phyloP scores from a whole-genome alignment of 257 asterid species.

The Handroanthus guayacan region DNA sequence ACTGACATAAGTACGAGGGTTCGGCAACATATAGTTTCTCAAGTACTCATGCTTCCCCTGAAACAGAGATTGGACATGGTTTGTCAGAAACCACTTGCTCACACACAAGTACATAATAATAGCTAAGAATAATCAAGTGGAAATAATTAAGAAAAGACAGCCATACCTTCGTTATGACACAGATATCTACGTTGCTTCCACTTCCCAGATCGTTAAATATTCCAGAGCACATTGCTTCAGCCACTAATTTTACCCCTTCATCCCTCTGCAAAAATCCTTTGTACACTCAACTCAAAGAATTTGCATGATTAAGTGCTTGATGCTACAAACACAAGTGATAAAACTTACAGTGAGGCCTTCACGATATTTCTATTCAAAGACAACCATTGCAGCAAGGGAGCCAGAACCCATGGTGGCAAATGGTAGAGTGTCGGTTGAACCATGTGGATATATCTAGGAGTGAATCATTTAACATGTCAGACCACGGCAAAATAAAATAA shows the following conservation, averaged over 20 bases:
- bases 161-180: conserved; percentile 85
- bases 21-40: conserved; percentile 74
- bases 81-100: conserved; percentile 1
- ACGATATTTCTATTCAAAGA: conserved; percentile 84
- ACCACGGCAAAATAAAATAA: background rate
- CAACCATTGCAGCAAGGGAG: conserved; percentile 96
- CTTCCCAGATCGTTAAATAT: conserved; percentile 95
- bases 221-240: conserved; percentile 94
- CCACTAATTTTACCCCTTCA: conserved; percentile 82
- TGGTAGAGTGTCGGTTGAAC: conserved; percentile 96
- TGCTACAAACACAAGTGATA: conserved; percentile 24
- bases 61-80: conserved; percentile 19
- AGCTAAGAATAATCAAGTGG: background rate
- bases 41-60: conserved; percentile 84
- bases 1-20: conserved; percentile 86
- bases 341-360: conserved; percentile 85
- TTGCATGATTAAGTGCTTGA: conserved; percentile 15
- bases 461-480: conserved; percentile 31
- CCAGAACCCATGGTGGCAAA: conserved; percentile 99
- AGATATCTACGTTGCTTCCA: conserved; percentile 95
- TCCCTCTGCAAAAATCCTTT: conserved; percentile 62
- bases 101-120: conserved; percentile 5
- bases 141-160: conserved; percentile 13
- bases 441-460: conserved; percentile 93
- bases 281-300: conserved; percentile 27